These are phyloP conservation scores for Monilinia fructigena DNA, from an alignment of 2,329 filamentous ascomycete species.

Conservation along the genomic window DNA sequence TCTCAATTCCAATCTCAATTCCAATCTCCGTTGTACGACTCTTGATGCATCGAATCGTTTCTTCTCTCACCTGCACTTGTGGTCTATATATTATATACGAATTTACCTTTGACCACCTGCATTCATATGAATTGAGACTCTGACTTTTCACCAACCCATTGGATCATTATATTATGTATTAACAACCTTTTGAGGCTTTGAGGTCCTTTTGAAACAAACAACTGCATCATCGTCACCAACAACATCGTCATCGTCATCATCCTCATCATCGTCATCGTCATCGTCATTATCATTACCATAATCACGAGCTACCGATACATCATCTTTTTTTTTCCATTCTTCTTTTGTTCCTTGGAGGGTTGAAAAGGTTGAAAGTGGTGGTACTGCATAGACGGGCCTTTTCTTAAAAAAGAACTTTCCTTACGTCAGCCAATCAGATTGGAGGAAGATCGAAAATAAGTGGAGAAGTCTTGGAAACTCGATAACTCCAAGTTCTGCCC, in stretches of 20 bases:
- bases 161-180: neutral
- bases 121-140: conserved; percentile 8
- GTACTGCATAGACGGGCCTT: conserved; percentile 25
- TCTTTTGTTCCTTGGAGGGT: neutral
- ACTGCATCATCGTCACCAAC: conserved; percentile 1
- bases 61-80: neutral
- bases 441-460: neutral
- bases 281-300: neutral
- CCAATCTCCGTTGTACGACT: neutral
- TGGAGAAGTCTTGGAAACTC: neutral
- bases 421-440: neutral
- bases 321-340: neutral
- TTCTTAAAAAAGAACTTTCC: neutral
- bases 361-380: neutral
- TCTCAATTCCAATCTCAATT: too few relatives aligned
- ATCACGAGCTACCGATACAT: neutral
- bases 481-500: conserved; percentile 13
- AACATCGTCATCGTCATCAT: neutral
- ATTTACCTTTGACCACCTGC: neutral
- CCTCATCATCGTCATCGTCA: neutral
- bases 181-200: neutral
- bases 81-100: conserved; percentile 4
- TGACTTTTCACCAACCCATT: neutral
- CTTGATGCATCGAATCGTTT: neutral
- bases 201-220: neutral